Percentiles rank a stretch among this genome's conserved stretches.
phyloP scores from a whole-genome alignment of 139 green algal genomes.

The Chlorella sp. region DNA sequence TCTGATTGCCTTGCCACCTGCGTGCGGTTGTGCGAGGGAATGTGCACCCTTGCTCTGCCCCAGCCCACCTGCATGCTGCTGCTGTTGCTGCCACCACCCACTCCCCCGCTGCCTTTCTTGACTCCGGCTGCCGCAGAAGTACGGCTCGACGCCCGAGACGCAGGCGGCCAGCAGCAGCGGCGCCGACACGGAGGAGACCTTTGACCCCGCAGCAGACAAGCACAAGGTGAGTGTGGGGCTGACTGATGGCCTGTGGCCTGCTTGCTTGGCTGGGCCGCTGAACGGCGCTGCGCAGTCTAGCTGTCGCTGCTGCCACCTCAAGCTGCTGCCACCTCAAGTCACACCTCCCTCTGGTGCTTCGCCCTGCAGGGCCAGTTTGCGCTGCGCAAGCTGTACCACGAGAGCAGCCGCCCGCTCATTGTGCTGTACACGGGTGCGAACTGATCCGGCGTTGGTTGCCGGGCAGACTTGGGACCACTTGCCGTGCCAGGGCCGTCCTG shows the following conservation, averaged over 20 bases:
- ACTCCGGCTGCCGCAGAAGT: neutral
- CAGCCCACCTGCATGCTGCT: neutral
- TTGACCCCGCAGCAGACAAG: conserved; percentile 49
- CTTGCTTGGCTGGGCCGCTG: too few relatives aligned
- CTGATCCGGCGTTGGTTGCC: neutral
- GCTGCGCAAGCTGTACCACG: conserved; percentile 98
- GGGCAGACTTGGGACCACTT: neutral
- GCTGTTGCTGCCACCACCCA: too few relatives aligned
- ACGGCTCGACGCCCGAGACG: neutral
- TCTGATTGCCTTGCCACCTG: neutral
- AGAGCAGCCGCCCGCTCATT: conserved; percentile 77
- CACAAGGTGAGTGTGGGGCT: conserved; percentile 60
- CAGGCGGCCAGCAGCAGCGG: neutral
- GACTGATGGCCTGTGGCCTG: too few relatives aligned
- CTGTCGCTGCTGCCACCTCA: too few relatives aligned
- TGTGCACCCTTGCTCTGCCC: neutral
- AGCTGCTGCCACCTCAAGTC: too few relatives aligned
- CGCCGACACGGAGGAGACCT: conserved; percentile 56
- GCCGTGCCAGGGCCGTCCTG: too few relatives aligned
- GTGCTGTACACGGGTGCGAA: conserved; percentile 91
- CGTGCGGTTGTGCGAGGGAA: too few relatives aligned
- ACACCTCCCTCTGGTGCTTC: too few relatives aligned
- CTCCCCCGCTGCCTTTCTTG: too few relatives aligned
- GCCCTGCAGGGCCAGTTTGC: conserved; percentile 83
- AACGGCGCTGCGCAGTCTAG: too few relatives aligned